These are phyloP conservation scores for Ustilago nuda DNA, from an alignment of 1,284 basidiomycete genomes.

Conservation along the genomic window DNA sequence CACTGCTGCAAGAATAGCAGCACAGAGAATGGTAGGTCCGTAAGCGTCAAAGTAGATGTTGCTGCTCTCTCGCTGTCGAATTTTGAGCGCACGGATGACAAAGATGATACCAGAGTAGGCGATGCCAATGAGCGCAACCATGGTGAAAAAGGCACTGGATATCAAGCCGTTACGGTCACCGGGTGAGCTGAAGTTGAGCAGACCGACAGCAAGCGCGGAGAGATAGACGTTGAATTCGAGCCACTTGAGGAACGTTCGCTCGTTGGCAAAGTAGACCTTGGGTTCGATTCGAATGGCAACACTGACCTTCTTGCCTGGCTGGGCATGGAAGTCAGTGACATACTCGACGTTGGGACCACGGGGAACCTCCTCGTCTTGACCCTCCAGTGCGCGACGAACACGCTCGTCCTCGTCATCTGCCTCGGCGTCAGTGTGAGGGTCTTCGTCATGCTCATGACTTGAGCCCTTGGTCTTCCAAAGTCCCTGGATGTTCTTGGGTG, in stretches of 20 bases:
- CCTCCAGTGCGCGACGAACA: conserved; percentile 60
- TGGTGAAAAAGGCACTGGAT: conserved; percentile 86
- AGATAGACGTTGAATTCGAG: conserved; percentile 82
- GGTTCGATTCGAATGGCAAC: conserved; percentile 95
- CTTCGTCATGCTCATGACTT: conserved; percentile 41
- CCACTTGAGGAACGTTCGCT: conserved; percentile 82
- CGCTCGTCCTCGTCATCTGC: conserved; percentile 70
- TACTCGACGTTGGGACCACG: conserved; percentile 72
- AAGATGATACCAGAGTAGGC: conserved; percentile 89
- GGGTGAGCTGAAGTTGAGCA: conserved; percentile 83
- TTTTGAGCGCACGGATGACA: conserved; percentile 81
- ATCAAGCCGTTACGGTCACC: conserved; percentile 83
- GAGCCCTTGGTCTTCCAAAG: conserved; percentile 62
- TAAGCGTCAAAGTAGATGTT: conserved; percentile 68
- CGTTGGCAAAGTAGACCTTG: conserved; percentile 97
- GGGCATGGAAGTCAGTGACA: conserved; percentile 82
- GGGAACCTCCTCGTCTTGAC: conserved; percentile 65
- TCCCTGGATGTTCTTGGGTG: conserved; percentile 63
- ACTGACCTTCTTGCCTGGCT: conserved; percentile 87
- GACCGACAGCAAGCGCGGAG: conserved; percentile 67
- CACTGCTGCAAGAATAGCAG: conserved; percentile 53
- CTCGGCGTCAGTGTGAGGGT: conserved; percentile 38
- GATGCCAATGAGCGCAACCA: conserved; percentile 88
- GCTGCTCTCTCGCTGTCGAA: conserved; percentile 70
- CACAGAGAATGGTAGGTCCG: conserved; percentile 65